Evolutionary conservation across 257 asterid species (phyloP), one percentile per base, ranked within the genome.

Genomic region (Solanum okadae): DNA sequence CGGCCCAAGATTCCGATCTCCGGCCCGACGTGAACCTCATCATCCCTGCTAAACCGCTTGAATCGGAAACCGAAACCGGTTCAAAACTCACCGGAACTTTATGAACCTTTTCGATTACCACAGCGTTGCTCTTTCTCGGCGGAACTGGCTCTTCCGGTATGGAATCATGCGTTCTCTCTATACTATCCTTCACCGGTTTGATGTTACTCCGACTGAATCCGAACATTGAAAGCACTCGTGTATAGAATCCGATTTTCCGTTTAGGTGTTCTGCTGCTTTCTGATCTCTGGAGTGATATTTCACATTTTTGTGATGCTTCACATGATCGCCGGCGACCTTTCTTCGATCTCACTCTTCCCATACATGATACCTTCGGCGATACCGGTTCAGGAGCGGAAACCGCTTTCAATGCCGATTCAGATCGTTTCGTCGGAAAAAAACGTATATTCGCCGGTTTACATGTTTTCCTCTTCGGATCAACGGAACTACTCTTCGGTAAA

Each of bases 311-410:
- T 73, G 86, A 42, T 70, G 94, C 67, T 27, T 16, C 93, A 14
- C 70, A 22, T 12, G 98, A 92, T 88, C 94, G 86, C 87, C 96
- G 93, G 67, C 99, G 93, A 42, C 96, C 82, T 44, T 94, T 95
- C 93, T 95, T 96, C 49, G 98, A 96, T 89, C 98, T 87, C 72
- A 96, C 98, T 88, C 98, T 92, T 81, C 99, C 99, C 88, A 96
- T 95, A 73, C 99, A 96, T 5, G 99, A 96, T 14, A 96, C 99
- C 94, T 95, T 95, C 8, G 99, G 99, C 0, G 99, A 96, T 1
- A 94, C 93, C 88, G 99, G 99, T 89, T 96, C 99, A 8, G 91
- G 92, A 29, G 87, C 61, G 3, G 91, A 81, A 27, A 44, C 88
- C 90, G 92, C 72, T 85, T 92, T 94, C 6, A 91, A 93, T 5